Base-by-base conservation (phyloP, 2,329 filamentous ascomycete species). In the Penicillium crustosum region DNA sequence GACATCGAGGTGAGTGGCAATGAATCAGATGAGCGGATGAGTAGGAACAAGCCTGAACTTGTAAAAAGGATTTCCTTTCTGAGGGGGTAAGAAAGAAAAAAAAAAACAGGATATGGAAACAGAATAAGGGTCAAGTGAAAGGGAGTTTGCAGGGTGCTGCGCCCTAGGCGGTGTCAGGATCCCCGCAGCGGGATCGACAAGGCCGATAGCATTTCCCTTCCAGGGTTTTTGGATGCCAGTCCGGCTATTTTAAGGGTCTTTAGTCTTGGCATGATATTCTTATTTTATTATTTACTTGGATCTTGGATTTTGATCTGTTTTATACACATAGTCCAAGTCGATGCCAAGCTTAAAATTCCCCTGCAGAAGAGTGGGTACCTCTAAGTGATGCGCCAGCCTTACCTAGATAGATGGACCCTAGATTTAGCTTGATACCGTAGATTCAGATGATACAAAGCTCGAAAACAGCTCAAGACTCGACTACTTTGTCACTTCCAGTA, bases 121-220 rank as follows among this genome's bases (percentile, higher is more conserved):
- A 7, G 15, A 27, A 33, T 13, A 12, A 36, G 25, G 35, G 19
- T 31, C 6, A 38, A 35, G 9, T 27, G 43, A 17, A 27, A 36
- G 29, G 35, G 25, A 41, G 21, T 21, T 12, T 29, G 35, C 33
- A 48, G 1, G 45, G 19, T 41, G 36, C 44, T 39, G 51, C 39
- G 49, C 44, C 39, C 31, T 42, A 33, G 63, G 63, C 63, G 63
- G 63, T 65, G 63, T 63, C 63, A 47, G 49, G 12, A 23, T 52
- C 63, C 63, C 63, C 63, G 63, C 63, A 65, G 36, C 49, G 58
- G 57, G 61, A 65, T 64, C 61, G 59, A 59, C 61, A 49, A 58
- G 55, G 55, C 49, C 35, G 55, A 42, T 57, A n/a, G 2, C 31
- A 23, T 47, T 53, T 48, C 27, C 42, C 35, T 47, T 52, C 12